These are phyloP conservation scores for Candida berthetii DNA, from an alignment of 805 yeast genomes.

Conservation along the genomic window DNA sequence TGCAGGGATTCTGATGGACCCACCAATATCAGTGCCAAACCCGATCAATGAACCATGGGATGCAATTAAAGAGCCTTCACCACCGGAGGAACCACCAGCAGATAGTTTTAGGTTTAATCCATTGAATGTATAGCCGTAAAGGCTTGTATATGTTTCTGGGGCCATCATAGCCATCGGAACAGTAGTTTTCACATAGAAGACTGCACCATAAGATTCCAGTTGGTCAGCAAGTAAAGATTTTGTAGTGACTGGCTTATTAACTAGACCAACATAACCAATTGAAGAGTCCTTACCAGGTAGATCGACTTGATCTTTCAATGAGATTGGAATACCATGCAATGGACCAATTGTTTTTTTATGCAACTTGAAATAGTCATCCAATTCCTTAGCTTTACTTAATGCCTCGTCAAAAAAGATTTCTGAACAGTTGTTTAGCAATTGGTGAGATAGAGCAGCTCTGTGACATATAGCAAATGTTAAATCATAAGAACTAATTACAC, in stretches of 20 bases:
- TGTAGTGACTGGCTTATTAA: conserved; percentile 5
- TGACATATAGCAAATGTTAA: conserved; percentile 41
- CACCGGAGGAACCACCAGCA: conserved; percentile 70
- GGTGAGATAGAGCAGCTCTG: conserved; percentile 50
- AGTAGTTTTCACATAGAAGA: conserved; percentile 57
- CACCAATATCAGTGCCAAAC: conserved; percentile 69
- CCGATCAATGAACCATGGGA: conserved; percentile 56
- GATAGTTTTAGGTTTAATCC: conserved; percentile 52
- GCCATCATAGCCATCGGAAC: conserved; percentile 73
- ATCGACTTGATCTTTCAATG: conserved; percentile 44
- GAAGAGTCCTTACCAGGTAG: conserved; percentile 17
- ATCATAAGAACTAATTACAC: not conserved
- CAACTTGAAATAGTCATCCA: conserved; percentile 40
- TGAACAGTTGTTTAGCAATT: conserved; percentile 29
- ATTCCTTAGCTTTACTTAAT: conserved; percentile 40
- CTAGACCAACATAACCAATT: conserved; percentile 12
- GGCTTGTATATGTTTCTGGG: conserved; percentile 53
- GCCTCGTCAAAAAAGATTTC: conserved; percentile 48
- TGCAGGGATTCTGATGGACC: conserved; percentile 64
- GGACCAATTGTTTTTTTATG: conserved; percentile 52
- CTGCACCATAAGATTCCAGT: conserved; percentile 31
- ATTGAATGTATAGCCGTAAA: conserved; percentile 55
- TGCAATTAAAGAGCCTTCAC: conserved; percentile 60
- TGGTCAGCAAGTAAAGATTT: conserved; percentile 14
- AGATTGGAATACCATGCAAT: conserved; percentile 58